Percentiles rank a stretch among this genome's conserved stretches.
Conservation (phyloP, 306 rosid species). For the Vigna mungo region DNA sequence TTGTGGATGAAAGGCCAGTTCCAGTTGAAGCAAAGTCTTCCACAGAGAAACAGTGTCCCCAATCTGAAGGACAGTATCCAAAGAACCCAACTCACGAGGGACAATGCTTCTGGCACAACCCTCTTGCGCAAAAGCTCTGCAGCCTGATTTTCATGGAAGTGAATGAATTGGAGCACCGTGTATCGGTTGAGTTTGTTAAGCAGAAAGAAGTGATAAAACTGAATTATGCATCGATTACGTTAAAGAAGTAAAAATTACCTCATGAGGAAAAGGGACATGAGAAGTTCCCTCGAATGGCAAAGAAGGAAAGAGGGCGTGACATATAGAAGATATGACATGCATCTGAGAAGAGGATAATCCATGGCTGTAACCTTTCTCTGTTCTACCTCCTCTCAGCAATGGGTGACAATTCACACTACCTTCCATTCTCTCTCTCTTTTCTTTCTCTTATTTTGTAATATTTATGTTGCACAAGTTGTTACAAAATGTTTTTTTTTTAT, state of each 20-base stretch:
- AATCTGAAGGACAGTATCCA: conserved; percentile 67
- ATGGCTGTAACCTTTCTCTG: conserved; percentile 58
- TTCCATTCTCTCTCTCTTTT: conserved; percentile 30
- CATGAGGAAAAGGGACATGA: conserved; percentile 71
- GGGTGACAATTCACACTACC: conserved; percentile 52
- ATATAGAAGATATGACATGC: conserved; percentile 65
- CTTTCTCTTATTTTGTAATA: not conserved
- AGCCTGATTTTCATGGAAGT: conserved; percentile 50
- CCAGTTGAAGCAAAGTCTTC: conserved; percentile 60
- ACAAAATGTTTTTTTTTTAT: conserved; percentile 9
- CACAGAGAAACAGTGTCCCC: conserved; percentile 78
- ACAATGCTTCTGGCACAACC: conserved; percentile 51
- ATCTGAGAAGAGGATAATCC: conserved; percentile 71
- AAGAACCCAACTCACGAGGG: conserved; percentile 56
- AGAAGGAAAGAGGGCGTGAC: conserved; percentile 81
- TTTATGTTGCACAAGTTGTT: not conserved
- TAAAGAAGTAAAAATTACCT: conserved; percentile 50
- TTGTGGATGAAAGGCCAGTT: conserved; percentile 79
- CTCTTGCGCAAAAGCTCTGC: conserved; percentile 70
- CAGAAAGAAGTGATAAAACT: too few species aligned
- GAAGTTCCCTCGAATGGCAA: conserved; percentile 48
- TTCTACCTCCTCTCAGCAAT: conserved; percentile 58
- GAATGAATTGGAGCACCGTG: too few species aligned
- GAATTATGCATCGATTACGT: too few species aligned
- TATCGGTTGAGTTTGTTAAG: not conserved